These are phyloP conservation scores for Plasmodium vinckei DNA, from an alignment of 169 alveolate genomes.

Conservation along the genomic window DNA sequence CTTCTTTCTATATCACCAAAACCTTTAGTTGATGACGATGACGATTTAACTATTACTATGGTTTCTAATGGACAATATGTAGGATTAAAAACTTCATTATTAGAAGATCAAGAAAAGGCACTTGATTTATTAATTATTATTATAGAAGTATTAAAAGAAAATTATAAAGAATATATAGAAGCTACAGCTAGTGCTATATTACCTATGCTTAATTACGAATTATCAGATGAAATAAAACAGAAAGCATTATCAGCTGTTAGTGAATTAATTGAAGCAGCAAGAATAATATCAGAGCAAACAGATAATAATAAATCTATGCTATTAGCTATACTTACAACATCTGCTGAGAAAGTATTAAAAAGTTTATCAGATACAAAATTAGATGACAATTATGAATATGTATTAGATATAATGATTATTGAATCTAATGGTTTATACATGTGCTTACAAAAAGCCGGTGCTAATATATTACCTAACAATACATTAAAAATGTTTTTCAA, in stretches of 20 bases:
- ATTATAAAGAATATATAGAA: conserved; percentile 82
- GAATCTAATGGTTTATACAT: conserved; percentile 83
- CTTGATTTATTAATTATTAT: conserved; percentile 78
- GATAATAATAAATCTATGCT: conserved; percentile 80
- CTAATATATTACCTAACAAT: conserved; percentile 80
- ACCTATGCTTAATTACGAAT: conserved; percentile 83
- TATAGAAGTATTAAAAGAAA: conserved; percentile 83
- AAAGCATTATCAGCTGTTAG: conserved; percentile 88
- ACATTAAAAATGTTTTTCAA: conserved; percentile 62
- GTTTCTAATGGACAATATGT: conserved; percentile 84
- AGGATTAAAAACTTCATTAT: conserved; percentile 83
- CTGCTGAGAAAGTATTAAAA: conserved; percentile 68
- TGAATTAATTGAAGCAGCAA: conserved; percentile 87
- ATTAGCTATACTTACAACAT: conserved; percentile 78
- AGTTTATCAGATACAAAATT: conserved; percentile 62
- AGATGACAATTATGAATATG: conserved; percentile 75
- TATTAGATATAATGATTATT: conserved; percentile 81
- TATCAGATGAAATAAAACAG: conserved; percentile 87
- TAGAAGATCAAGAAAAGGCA: conserved; percentile 85
- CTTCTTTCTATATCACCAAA: conserved; percentile 36
- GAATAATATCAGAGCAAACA: conserved; percentile 78
- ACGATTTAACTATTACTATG: conserved; percentile 83
- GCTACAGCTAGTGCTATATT: conserved; percentile 85
- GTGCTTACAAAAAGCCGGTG: conserved; percentile 87
- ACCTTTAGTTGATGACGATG: conserved; percentile 74